Base-by-base conservation (phyloP, 2,329 filamentous ascomycete genomes). In the Mariannaea elegans region DNA sequence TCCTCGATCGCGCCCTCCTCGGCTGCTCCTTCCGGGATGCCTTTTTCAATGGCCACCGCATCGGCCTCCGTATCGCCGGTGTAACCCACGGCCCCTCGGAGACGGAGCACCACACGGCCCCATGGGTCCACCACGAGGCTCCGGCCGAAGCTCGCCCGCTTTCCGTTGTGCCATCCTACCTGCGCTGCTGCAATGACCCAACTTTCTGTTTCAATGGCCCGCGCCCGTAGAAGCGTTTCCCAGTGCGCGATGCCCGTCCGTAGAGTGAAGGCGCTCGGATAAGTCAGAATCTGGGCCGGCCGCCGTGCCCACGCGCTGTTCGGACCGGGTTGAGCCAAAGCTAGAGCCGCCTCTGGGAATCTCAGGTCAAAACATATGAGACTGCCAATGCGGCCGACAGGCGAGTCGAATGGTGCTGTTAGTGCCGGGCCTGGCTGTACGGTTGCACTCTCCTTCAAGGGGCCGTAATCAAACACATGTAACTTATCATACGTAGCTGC, bases 351-450 rank as follows among this genome's bases (percentile, higher is more conserved):
- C 72, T 97, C 92, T 0, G 93, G 87, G 72, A 95, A 97, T 1
- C 93, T 87, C 63, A 97, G 77, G 78, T 97, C 94, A 75, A 97
- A 97, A 78, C 94, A 97, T 62, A 97, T 96, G 53, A 90, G 83
- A 62, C 90, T 82, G 18, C 93, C 94, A 18, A 97, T 82, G 32
- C 86, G 87, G 13, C 94, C 94, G 10, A 97, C 73, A 0, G 86
- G 78, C 0, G 89, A 91, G n/a, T 86, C 78, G 70, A 95, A 93
- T 0, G 93, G 93, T 3, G 86, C 75, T 1, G 87, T 79, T 38
- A 97, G 86, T 2, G 77, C 67, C 24, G 76, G 75, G 0, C 93
- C 93, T 4, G 85, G 84, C 70, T 94, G 89, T 0, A 93, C 91
- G 44, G 83, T 90, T 23, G 75, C 74, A 51, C 78, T 82, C 71